Conservation (phyloP, 495 filamentous ascomycete species). For the Penicillium crystallinum region DNA sequence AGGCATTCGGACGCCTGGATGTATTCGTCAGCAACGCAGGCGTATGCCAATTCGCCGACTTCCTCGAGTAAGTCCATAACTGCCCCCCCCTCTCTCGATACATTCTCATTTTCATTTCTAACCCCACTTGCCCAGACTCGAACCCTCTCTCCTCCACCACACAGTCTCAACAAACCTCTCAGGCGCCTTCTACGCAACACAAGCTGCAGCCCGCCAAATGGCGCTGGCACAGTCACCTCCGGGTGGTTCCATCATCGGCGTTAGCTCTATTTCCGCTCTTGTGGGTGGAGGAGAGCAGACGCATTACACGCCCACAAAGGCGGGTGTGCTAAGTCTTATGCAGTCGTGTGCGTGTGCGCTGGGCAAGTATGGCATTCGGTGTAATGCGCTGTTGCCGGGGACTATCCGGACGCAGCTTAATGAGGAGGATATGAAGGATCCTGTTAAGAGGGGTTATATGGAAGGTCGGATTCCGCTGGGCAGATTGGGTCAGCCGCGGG, state of each 20-base stretch:
- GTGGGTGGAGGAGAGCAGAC: slow-evolving; percentile 77
- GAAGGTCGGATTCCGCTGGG: slow-evolving; percentile 79
- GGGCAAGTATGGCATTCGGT: slow-evolving; percentile 70
- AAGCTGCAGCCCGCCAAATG: slow-evolving; percentile 81
- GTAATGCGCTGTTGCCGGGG: slow-evolving; percentile 81
- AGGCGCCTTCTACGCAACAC: slow-evolving; percentile 79
- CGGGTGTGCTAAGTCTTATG: slow-evolving; percentile 77
- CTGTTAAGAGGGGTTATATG: slow-evolving; percentile 74
- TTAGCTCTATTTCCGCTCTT: slow-evolving; percentile 77
- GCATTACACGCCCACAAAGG: slow-evolving; percentile 92
- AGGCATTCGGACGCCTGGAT: slow-evolving; percentile 59
- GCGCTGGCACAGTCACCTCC: slow-evolving; percentile 48
- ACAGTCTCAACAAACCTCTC: slow-evolving; percentile 76
- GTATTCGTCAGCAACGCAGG: slow-evolving; percentile 87
- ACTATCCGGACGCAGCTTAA: slow-evolving; percentile 85
- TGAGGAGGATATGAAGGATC: slow-evolving; percentile 65
- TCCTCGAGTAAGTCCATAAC: slow-evolving; percentile 53
- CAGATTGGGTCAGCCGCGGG: slow-evolving; percentile 58
- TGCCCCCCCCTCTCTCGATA: too few species aligned
- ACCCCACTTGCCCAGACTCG: slow-evolving; percentile 33
- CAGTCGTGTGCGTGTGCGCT: slow-evolving; percentile 77
- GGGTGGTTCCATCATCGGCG: slow-evolving; percentile 77
- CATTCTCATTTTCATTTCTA: not conserved
- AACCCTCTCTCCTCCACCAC: slow-evolving; percentile 54
- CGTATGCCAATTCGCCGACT: slow-evolving; percentile 76